Evolutionary conservation across 129 eudicot species (phyloP).

Genomic region (Smallanthus sonchifolius): DNA sequence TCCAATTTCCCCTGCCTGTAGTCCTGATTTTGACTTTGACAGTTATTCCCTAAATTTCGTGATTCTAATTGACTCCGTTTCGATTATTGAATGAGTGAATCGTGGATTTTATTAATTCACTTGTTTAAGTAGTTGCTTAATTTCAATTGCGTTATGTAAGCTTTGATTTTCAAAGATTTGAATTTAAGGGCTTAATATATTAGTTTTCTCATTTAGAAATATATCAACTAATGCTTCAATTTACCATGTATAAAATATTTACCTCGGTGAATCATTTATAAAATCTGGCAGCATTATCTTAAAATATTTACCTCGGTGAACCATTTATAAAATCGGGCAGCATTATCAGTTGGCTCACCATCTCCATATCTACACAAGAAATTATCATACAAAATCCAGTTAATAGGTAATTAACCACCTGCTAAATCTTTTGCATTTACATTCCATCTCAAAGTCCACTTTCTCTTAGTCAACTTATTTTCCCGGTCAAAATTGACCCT

Average conservation of each 20-base stretch:
- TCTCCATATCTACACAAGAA: conserved; percentile 78
- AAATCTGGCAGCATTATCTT: conserved; percentile 93
- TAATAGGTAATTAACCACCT: not conserved
- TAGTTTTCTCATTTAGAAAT: no score
- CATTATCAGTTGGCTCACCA: conserved; percentile 99
- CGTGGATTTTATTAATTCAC: no score
- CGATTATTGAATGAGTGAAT: no score
- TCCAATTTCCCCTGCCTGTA: no score
- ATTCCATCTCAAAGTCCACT: not conserved
- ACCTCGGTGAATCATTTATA: conserved; percentile 94
- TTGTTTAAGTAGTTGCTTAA: no score
- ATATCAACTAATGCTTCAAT: conserved; percentile 4
- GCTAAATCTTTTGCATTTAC: no score
- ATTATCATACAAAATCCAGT: conserved; percentile 19
- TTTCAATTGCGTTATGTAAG: no score
- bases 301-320: conserved; percentile 63
- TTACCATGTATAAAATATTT: conserved; percentile 8
- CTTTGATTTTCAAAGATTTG: no score
- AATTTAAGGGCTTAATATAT: no score
- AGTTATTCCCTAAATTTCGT: no score
- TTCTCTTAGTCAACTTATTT: not conserved
- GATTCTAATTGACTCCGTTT: no score
- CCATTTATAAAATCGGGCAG: conserved; percentile 94
- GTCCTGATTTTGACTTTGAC: no score
- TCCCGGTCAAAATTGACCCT: not conserved